Percentiles rank a stretch among this genome's conserved stretches.
phyloP scores from a whole-genome alignment of 192 early-diverging fungal genomes.

The Chytriomyces confervae region DNA sequence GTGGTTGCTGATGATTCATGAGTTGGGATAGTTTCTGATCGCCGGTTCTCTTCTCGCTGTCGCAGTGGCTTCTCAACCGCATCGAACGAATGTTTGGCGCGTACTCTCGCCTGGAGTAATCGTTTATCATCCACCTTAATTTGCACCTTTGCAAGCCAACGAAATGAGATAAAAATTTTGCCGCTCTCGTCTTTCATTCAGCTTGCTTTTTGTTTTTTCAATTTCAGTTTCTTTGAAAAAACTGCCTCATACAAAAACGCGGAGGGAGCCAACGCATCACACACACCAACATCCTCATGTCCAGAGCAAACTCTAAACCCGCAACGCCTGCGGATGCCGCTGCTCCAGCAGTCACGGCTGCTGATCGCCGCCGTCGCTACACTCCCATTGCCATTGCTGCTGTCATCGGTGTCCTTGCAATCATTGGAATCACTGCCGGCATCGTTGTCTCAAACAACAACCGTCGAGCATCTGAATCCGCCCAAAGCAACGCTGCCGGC shows the following conservation, averaged over 20 bases:
- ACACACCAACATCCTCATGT: no score
- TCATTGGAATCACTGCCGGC: background rate
- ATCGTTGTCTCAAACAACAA: background rate
- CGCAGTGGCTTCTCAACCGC: constrained; percentile 33
- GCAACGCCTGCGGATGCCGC: no score
- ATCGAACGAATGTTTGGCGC: constrained; percentile 41
- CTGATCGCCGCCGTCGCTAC: background rate
- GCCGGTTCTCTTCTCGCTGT: background rate
- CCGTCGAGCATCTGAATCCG: background rate
- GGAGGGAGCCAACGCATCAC: no score
- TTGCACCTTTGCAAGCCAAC: no score
- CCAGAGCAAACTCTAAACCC: no score
- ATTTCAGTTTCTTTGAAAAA: no score
- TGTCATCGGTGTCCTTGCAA: background rate
- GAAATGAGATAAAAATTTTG: no score
- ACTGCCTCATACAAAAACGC: no score
- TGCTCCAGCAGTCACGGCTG: no score
- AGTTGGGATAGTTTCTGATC: background rate
- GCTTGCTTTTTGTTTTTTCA: no score
- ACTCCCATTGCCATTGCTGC: background rate
- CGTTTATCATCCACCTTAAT: no score
- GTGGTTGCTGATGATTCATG: background rate
- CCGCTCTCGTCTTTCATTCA: no score
- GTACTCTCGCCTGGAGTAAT: constrained; percentile 13
- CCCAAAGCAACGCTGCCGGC: background rate